Percentiles rank a stretch among this genome's conserved stretches.
Evolutionary conservation across 2,329 filamentous ascomycete species (phyloP).

Genomic region (Pleomassaria siparia): DNA sequence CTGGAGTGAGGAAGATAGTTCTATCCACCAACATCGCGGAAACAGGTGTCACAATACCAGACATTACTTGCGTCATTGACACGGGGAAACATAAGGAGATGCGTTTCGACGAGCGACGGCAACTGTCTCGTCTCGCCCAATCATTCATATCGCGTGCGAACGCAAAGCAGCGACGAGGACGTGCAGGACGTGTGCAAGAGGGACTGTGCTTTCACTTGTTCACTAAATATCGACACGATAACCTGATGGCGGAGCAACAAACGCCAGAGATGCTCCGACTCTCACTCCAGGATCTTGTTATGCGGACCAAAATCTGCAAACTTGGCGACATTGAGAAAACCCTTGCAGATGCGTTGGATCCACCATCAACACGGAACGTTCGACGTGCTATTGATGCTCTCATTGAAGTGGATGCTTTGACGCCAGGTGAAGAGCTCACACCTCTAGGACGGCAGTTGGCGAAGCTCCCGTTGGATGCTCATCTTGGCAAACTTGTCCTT

Average conservation of each 20-base stretch:
- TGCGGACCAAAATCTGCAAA: constrained; percentile 96
- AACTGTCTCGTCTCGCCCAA: constrained; percentile 87
- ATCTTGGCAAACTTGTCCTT: constrained; percentile 89
- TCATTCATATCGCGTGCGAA: constrained; percentile 95
- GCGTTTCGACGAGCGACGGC: constrained; percentile 90
- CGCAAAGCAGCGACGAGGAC: constrained; percentile 89
- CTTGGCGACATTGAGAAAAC: constrained; percentile 92
- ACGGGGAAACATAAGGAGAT: constrained; percentile 97
- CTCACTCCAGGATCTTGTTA: constrained; percentile 90
- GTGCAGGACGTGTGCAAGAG: constrained; percentile 92
- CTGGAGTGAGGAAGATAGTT: constrained; percentile 85
- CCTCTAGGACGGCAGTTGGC: constrained; percentile 84
- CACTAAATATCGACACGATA: constrained; percentile 85
- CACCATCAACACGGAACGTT: constrained; percentile 89
- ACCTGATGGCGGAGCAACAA: constrained; percentile 83
- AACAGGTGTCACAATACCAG: constrained; percentile 97
- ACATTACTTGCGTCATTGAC: constrained; percentile 95
- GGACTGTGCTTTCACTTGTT: constrained; percentile 96
- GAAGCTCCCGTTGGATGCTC: constrained; percentile 87
- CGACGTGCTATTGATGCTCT: constrained; percentile 89
- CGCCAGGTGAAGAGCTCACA: constrained; percentile 78
- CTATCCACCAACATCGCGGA: constrained; percentile 98
- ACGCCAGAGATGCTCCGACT: constrained; percentile 94
- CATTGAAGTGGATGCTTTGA: constrained; percentile 89
- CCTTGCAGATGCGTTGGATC: constrained; percentile 82